Conservation (phyloP, 306 rosid genomes). For the Quercus aquifolioides region DNA sequence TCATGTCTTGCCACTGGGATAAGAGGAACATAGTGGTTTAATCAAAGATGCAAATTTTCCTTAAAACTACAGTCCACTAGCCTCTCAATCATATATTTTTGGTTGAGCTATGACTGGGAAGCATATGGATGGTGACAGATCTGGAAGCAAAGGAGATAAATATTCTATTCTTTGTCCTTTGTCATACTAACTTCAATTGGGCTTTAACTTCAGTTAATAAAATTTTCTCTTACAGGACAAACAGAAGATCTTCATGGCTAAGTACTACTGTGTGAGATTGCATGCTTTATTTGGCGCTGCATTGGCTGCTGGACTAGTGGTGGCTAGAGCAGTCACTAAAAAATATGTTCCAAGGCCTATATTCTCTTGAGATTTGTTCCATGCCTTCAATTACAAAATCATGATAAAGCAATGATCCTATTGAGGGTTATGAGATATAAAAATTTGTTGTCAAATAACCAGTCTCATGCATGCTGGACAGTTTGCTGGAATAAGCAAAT, state of each 20-base stretch:
- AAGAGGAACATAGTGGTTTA: background rate
- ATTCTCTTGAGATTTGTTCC: constrained; percentile 11
- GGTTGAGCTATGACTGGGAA: background rate
- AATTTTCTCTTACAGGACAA: constrained; percentile 57
- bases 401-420: background rate
- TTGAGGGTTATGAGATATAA: background rate
- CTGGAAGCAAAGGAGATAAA: background rate
- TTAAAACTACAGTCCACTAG: background rate
- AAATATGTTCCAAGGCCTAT: constrained; percentile 15
- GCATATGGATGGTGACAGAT: background rate
- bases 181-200: background rate
- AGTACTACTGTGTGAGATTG: constrained; percentile 82
- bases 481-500: background rate
- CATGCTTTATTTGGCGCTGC: constrained; percentile 83
- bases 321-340: constrained; percentile 42
- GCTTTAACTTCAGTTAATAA: background rate
- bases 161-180: background rate
- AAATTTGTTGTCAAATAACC: background rate
- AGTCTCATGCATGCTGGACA: background rate
- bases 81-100: too few relatives aligned
- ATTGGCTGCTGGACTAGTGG: constrained; percentile 68
- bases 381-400: background rate
- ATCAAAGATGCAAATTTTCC: background rate
- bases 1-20: background rate
- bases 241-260: constrained; percentile 87